These are phyloP conservation scores for Sclerotinia subarctica DNA, from an alignment of 2,329 filamentous ascomycete species.

Conservation along the genomic window DNA sequence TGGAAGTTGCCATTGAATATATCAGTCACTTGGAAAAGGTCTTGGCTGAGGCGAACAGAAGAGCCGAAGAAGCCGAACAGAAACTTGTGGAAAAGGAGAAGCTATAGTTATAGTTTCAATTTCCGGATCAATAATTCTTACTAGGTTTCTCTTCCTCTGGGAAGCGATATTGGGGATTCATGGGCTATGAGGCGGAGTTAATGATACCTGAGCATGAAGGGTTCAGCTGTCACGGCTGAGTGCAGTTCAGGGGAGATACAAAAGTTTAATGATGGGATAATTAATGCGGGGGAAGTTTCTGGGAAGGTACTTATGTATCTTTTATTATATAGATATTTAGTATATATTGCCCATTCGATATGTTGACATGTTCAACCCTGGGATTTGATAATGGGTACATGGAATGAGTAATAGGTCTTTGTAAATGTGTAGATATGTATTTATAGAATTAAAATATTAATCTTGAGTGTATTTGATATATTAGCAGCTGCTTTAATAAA, in stretches of 20 bases:
- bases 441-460: neutral
- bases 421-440: neutral
- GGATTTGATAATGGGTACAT: neutral
- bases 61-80: conserved; percentile 46
- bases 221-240: conserved; percentile 10
- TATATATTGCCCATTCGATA: neutral
- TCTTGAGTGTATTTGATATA: neutral
- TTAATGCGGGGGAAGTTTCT: neutral
- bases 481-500: neutral
- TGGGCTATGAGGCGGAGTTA: neutral
- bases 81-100: conserved; percentile 25
- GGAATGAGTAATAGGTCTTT: neutral
- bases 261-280: conserved; percentile 8
- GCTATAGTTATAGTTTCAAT: conserved; percentile 4
- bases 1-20: conserved; percentile 95
- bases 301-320: neutral
- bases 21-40: conserved; percentile 82
- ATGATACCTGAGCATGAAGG: conserved; percentile 22
- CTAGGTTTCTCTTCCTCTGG: neutral
- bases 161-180: neutral
- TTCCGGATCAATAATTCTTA: neutral
- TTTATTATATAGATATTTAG: neutral
- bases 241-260: neutral
- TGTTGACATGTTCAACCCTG: neutral
- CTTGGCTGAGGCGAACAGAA: conserved; percentile 59